Evolutionary conservation across 129 eudicot species (phyloP).

Genomic region (Apium graveolens): DNA sequence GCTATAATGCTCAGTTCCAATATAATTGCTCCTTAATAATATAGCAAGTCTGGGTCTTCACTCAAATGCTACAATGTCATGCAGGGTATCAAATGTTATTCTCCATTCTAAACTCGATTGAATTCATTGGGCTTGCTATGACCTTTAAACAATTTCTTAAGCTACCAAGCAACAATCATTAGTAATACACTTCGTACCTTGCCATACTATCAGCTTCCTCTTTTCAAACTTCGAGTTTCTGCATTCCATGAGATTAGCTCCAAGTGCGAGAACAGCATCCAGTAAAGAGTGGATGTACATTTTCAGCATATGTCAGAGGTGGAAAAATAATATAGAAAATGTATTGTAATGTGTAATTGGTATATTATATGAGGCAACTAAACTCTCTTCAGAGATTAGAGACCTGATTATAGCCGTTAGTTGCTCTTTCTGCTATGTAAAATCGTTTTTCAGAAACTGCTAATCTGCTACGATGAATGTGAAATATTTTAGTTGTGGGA

Average conservation of each 20-base stretch:
- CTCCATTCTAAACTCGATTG: constrained; percentile 33
- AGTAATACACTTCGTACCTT: neutral
- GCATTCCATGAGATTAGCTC: neutral
- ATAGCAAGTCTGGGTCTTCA: neutral
- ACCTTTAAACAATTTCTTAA: constrained; percentile 40
- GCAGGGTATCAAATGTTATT: constrained; percentile 42
- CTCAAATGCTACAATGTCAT: neutral
- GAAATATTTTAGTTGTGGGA: too few relatives aligned
- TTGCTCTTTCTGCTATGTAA: too few relatives aligned
- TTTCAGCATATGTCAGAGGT: neutral
- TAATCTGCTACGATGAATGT: too few relatives aligned
- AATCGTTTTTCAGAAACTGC: too few relatives aligned
- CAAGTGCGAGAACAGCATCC: neutral
- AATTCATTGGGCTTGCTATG: constrained; percentile 29
- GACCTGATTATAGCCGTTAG: neutral
- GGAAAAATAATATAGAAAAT: neutral
- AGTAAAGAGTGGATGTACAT: neutral
- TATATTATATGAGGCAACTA: neutral
- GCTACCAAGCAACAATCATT: neutral
- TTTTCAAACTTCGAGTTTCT: neutral
- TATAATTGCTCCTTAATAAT: too few relatives aligned
- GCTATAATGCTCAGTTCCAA: neutral
- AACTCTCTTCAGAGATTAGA: neutral
- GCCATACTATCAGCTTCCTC: neutral
- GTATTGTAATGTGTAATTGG: neutral